phyloP scores from a whole-genome alignment of 2,329 filamentous ascomycete genomes.

The Gyromitra esculenta region DNA sequence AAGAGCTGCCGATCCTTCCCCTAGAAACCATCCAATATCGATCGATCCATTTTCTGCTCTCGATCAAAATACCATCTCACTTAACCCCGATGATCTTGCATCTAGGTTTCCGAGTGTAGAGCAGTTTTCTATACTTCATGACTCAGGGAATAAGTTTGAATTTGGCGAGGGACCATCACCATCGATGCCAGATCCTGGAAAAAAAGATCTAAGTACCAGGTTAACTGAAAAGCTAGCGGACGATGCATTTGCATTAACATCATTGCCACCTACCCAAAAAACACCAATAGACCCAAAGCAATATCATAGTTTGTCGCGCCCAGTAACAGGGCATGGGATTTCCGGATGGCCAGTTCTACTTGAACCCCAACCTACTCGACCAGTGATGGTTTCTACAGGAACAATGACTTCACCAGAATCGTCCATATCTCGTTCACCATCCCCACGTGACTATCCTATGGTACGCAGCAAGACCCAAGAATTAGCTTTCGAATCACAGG shows the following conservation, averaged over 20 bases:
- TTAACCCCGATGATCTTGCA: constrained; percentile 78
- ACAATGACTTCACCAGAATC: constrained; percentile 77
- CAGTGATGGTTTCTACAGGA: constrained; percentile 73
- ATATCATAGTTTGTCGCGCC: constrained; percentile 41
- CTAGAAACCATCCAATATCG: constrained; percentile 70
- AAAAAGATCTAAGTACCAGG: constrained; percentile 70
- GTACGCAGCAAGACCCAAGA: constrained; percentile 52
- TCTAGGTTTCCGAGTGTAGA: constrained; percentile 88
- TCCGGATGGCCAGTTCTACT: constrained; percentile 58
- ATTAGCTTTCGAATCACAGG: constrained; percentile 63
- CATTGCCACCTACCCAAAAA: constrained; percentile 52
- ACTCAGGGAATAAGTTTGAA: constrained; percentile 83
- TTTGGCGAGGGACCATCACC: constrained; percentile 70
- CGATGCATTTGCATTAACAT: constrained; percentile 75
- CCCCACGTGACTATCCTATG: constrained; percentile 58
- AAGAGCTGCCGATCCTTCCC: constrained; percentile 69
- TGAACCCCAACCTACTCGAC: constrained; percentile 64
- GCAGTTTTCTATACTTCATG: constrained; percentile 89
- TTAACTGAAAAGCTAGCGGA: constrained; percentile 82
- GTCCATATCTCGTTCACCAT: constrained; percentile 59
- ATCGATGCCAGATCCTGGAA: constrained; percentile 63
- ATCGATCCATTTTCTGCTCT: constrained; percentile 91
- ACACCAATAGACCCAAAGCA: constrained; percentile 35
- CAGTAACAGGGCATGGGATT: constrained; percentile 57
- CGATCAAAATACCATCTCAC: constrained; percentile 71